phyloP scores from a whole-genome alignment of 208 protist genomes.

The Kentomonas sorsogonicus region DNA sequence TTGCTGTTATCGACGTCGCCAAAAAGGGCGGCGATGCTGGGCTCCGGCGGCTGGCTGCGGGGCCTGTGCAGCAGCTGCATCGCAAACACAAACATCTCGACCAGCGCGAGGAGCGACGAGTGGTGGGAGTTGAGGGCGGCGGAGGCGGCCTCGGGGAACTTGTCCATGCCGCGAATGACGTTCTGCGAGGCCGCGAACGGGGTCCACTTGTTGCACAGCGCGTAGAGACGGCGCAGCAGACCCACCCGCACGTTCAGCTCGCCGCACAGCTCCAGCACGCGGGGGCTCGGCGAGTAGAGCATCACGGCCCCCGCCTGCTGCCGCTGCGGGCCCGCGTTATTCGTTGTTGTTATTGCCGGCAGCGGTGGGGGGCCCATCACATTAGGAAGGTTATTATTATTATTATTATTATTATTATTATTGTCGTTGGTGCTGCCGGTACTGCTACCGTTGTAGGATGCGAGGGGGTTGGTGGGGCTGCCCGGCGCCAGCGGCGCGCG shows the following conservation, averaged over 20 bases:
- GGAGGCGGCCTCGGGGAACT: constrained; percentile 18
- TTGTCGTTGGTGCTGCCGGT: no score
- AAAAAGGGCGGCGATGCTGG: constrained; percentile 7
- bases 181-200: constrained; percentile 19
- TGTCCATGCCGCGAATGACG: constrained; percentile 19
- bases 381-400: no score
- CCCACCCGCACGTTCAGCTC: constrained; percentile 25
- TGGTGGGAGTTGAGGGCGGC: constrained; percentile 11
- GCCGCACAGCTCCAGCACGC: constrained; percentile 29
- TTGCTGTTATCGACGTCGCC: no score
- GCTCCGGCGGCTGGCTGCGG: constrained; percentile 8
- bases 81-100: constrained; percentile 26
- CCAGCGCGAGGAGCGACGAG: constrained; percentile 17
- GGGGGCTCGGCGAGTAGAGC: no score
- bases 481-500: no score
- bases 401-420: no score
- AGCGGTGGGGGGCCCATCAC: no score
- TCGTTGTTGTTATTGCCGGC: no score
- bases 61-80: constrained; percentile 32
- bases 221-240: constrained; percentile 14
- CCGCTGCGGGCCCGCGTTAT: no score
- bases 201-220: constrained; percentile 31
- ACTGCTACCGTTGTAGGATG: no score
- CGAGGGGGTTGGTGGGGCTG: no score
- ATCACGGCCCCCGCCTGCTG: no score